A percentile compares a stretch with the other conserved stretches of the same genome.
Evolutionary conservation across 2,329 filamentous ascomycete species (phyloP).

Genomic region (Hymenoscyphus repandus): DNA sequence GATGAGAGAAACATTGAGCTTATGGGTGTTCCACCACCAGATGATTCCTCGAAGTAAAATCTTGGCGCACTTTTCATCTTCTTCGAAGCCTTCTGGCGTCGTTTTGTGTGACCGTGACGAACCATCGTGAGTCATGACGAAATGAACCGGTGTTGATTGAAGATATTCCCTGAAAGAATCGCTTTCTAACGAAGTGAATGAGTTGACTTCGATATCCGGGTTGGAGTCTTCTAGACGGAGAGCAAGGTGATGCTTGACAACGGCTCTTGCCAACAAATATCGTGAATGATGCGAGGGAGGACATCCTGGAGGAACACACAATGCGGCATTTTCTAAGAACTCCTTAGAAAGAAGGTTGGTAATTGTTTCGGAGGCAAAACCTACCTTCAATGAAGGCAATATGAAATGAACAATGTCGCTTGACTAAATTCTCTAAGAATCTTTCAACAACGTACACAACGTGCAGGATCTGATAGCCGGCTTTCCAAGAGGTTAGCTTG

Average conservation of each 20-base stretch:
- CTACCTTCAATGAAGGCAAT: constrained; percentile 56
- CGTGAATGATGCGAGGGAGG: constrained; percentile 29
- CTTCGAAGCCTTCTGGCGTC: background rate
- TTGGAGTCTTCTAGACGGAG: constrained; percentile 21
- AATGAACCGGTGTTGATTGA: constrained; percentile 49
- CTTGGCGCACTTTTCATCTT: constrained; percentile 18
- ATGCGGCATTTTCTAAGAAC: constrained; percentile 38
- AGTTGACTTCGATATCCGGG: constrained; percentile 32
- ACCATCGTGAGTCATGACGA: constrained; percentile 66
- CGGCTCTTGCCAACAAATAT: constrained; percentile 56
- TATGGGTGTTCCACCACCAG: constrained; percentile 46
- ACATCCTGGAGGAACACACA: constrained; percentile 48
- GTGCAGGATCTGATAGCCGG: constrained; percentile 67
- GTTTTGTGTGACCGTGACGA: constrained; percentile 14
- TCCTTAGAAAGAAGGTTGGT: constrained; percentile 10
- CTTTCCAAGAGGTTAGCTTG: constrained; percentile 26
- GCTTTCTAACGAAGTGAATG: constrained; percentile 42
- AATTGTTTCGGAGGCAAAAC: background rate
- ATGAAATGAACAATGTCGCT: constrained; percentile 65
- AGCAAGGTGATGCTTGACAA: constrained; percentile 57
- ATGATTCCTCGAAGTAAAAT: constrained; percentile 41
- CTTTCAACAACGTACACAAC: constrained; percentile 63
- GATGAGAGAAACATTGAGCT: constrained; percentile 58
- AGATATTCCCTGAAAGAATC: constrained; percentile 52
- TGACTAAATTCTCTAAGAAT: constrained; percentile 55